Evolutionary conservation across 495 filamentous ascomycete genomes (phyloP).

Genomic region (Aspergillus hancockii): DNA sequence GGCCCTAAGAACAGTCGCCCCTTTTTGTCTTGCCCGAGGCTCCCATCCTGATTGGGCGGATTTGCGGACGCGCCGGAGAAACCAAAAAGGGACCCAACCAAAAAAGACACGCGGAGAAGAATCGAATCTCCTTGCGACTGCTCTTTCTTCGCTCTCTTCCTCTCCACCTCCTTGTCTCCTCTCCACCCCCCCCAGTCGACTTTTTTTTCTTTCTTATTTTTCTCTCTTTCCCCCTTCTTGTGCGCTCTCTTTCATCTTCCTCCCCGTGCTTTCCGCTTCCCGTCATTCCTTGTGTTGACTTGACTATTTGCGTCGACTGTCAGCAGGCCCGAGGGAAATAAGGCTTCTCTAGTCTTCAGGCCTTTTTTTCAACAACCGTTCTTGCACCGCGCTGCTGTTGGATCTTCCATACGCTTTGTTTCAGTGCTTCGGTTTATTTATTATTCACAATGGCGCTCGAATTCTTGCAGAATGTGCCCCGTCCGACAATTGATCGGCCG

Average conservation of each 20-base stretch:
- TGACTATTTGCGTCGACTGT: slow-evolving; percentile 5
- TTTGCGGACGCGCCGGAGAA: slow-evolving; percentile 35
- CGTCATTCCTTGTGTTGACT: slow-evolving; percentile 24
- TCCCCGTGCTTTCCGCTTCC: slow-evolving; percentile 30
- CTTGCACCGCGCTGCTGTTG: slow-evolving; percentile 3
- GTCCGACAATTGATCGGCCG: slow-evolving; percentile 84
- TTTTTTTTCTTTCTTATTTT: slow-evolving; percentile 14
- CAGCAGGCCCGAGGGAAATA: slow-evolving; percentile 15
- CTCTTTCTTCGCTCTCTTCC: slow-evolving; percentile 25
- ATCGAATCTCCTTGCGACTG: slow-evolving; percentile 12
- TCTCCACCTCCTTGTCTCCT: slow-evolving; percentile 23
- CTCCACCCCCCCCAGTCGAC: slow-evolving; percentile 13
- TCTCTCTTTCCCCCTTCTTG: slow-evolving; percentile 11
- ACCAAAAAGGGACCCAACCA: slow-evolving; percentile 14
- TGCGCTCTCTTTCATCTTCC: slow-evolving; percentile 12
- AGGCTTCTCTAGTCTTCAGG: slow-evolving; percentile 4
- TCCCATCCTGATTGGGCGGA: slow-evolving; percentile 31
- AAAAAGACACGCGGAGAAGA: slow-evolving; percentile 20
- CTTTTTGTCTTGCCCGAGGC: slow-evolving; percentile 27
- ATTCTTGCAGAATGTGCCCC: slow-evolving; percentile 62
- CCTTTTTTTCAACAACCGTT: slow-evolving; percentile 6
- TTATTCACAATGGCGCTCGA: slow-evolving; percentile 47
- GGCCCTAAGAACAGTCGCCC: slow-evolving; percentile 24
- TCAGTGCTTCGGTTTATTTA: not conserved
- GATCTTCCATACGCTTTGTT: not conserved